phyloP scores from a whole-genome alignment of 345 rosid species.

The Theobroma cacao region DNA sequence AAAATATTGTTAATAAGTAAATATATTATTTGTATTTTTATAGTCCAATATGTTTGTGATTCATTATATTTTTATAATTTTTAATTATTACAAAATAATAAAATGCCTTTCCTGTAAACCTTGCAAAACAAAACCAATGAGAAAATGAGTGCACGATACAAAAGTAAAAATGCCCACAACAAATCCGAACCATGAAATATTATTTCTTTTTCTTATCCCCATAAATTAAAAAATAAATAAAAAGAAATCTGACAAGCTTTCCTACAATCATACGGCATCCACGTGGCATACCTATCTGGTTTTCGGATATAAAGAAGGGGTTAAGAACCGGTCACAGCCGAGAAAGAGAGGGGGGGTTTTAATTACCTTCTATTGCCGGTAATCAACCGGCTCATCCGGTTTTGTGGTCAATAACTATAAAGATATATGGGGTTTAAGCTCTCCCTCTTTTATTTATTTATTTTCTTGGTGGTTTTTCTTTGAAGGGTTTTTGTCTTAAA shows the following conservation, averaged over 20 bases:
- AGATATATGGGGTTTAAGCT: slow-evolving; percentile 58
- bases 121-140: neutral
- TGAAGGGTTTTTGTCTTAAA: slow-evolving; percentile 39
- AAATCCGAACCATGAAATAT: neutral
- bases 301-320: slow-evolving; percentile 12
- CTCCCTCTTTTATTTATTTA: slow-evolving; percentile 4
- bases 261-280: slow-evolving; percentile 27
- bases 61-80: no score
- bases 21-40: no score
- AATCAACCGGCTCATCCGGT: slow-evolving; percentile 35
- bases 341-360: slow-evolving; percentile 25
- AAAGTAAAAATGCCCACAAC: neutral
- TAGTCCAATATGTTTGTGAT: no score
- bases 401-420: slow-evolving; percentile 32
- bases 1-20: no score
- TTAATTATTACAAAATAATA: no score
- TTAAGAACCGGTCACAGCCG: slow-evolving; percentile 32
- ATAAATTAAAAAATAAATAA: neutral
- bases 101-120: no score
- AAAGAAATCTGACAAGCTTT: slow-evolving; percentile 23
- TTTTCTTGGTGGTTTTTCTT: slow-evolving; percentile 29
- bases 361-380: slow-evolving; percentile 41
- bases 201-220: neutral
- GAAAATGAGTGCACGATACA: neutral
- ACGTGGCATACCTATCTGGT: slow-evolving; percentile 41